Conservation (phyloP, 345 rosid genomes). For the Excoecaria agallocha region DNA sequence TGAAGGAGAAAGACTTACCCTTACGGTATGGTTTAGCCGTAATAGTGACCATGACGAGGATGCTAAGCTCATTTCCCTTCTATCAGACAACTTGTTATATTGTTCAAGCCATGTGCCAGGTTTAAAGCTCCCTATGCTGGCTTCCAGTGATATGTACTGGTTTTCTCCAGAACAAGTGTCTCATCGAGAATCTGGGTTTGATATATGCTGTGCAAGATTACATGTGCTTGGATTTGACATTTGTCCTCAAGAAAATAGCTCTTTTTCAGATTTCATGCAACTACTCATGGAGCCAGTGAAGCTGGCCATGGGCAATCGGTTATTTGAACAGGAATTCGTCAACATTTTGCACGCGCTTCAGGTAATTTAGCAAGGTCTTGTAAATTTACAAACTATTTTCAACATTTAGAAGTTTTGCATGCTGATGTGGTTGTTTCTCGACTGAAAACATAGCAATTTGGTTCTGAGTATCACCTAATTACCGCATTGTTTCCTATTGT, state of each 20-base stretch:
- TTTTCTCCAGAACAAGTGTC: slow-evolving; percentile 46
- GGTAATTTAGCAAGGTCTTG: slow-evolving; percentile 36
- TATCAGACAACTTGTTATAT: slow-evolving; percentile 35
- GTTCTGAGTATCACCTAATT: not conserved
- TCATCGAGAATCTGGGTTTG: slow-evolving; percentile 46
- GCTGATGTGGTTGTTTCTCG: not conserved
- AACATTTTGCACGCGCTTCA: slow-evolving; percentile 81
- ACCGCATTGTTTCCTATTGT: not conserved
- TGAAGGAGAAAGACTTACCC: slow-evolving; percentile 83
- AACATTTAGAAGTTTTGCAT: not conserved
- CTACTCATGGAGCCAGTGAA: slow-evolving; percentile 49
- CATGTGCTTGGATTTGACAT: slow-evolving; percentile 57
- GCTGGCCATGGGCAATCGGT: slow-evolving; percentile 50
- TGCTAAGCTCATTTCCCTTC: slow-evolving; percentile 65
- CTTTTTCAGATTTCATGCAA: slow-evolving; percentile 35
- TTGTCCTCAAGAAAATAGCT: slow-evolving; percentile 32
- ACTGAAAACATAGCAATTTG: not conserved
- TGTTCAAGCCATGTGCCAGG: slow-evolving; percentile 11
- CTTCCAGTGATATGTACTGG: slow-evolving; percentile 84
- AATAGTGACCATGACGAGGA: slow-evolving; percentile 78
- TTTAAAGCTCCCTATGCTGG: slow-evolving; percentile 49
- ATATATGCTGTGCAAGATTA: slow-evolving; percentile 68
- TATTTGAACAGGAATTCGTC: slow-evolving; percentile 42
- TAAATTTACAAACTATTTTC: not conserved
- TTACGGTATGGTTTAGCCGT: slow-evolving; percentile 87